phyloP scores from a whole-genome alignment of 495 filamentous ascomycete genomes.

The Daldinia caldariorum region DNA sequence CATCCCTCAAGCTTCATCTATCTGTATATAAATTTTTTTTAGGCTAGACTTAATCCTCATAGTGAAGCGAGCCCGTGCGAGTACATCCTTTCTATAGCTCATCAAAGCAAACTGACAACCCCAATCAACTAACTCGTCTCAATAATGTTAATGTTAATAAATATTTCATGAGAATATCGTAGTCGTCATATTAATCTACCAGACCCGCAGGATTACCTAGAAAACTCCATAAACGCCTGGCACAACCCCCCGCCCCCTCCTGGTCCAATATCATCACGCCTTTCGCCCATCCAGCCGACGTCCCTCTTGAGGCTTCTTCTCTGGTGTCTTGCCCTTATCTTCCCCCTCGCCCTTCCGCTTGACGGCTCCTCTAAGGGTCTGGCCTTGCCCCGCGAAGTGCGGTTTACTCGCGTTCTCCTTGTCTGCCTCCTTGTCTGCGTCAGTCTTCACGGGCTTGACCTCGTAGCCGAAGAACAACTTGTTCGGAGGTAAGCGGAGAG shows the following conservation, averaged over 20 bases:
- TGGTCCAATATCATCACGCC: conserved; percentile 14
- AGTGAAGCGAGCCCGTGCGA: not conserved
- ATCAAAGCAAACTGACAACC: not conserved
- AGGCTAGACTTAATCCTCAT: not conserved
- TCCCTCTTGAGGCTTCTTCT: conserved; percentile 51
- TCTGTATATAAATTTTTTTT: not conserved
- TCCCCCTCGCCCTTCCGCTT: conserved; percentile 62
- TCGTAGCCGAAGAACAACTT: conserved; percentile 97
- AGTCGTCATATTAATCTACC: conserved; percentile 19
- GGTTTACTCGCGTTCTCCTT: conserved; percentile 71
- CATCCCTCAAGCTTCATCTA: not conserved
- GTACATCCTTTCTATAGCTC: not conserved
- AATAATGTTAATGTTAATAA: conserved; percentile 1
- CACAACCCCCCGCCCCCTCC: not conserved
- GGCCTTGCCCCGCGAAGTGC: conserved; percentile 86
- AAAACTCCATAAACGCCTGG: conserved; percentile 31
- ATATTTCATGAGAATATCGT: conserved; percentile 15
- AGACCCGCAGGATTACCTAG: conserved; percentile 11
- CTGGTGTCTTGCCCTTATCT: conserved; percentile 50
- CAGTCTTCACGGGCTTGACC: conserved; percentile 84
- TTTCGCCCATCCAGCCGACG: conserved; percentile 54
- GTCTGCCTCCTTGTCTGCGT: conserved; percentile 73
- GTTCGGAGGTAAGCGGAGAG: conserved; percentile 83
- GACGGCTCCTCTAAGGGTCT: conserved; percentile 77
- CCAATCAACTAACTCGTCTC: not conserved